A percentile compares a stretch with the other conserved stretches of the same genome.
phyloP scores from a whole-genome alignment of 2,329 filamentous ascomycete species.

The Stylonectria norvegica region DNA sequence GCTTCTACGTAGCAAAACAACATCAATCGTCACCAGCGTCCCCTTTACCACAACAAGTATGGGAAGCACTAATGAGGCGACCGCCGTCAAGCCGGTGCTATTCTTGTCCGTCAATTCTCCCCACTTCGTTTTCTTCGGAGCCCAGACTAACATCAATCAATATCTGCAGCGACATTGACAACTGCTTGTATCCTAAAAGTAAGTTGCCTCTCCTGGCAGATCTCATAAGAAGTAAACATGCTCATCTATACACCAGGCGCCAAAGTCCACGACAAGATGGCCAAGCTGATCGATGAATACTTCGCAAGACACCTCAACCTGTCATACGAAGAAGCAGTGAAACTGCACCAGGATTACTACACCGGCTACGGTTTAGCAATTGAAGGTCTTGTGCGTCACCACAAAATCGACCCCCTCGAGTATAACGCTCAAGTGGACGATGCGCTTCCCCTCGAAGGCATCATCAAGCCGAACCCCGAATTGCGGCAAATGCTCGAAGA shows the following conservation, averaged over 20 bases:
- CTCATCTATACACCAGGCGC: slow-evolving; percentile 47
- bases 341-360: slow-evolving; percentile 90
- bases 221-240: slow-evolving; percentile 1
- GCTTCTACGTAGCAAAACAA: slow-evolving; percentile 4
- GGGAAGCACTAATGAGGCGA: slow-evolving; percentile 34
- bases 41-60: slow-evolving; percentile 20
- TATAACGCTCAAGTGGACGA: slow-evolving; percentile 96
- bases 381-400: slow-evolving; percentile 87
- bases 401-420: slow-evolving; percentile 90
- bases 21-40: slow-evolving; percentile 6
- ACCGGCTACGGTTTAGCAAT: slow-evolving; percentile 95
- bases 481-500: slow-evolving; percentile 74
- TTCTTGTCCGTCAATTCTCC: slow-evolving; percentile 42
- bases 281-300: slow-evolving; percentile 68
- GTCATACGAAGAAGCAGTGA: slow-evolving; percentile 71
- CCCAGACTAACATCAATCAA: slow-evolving; percentile 8
- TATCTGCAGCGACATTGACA: slow-evolving; percentile 85
- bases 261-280: slow-evolving; percentile 87
- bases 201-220: slow-evolving; percentile 26
- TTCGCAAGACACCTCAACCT: slow-evolving; percentile 69
- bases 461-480: slow-evolving; percentile 75
- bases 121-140: not conserved
- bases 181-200: slow-evolving; percentile 93
- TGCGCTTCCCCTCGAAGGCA: slow-evolving; percentile 78
- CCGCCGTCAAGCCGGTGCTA: slow-evolving; percentile 37